Base-by-base conservation (phyloP, 2,329 filamentous ascomycete genomes). In the Lachnellula willkommii region DNA sequence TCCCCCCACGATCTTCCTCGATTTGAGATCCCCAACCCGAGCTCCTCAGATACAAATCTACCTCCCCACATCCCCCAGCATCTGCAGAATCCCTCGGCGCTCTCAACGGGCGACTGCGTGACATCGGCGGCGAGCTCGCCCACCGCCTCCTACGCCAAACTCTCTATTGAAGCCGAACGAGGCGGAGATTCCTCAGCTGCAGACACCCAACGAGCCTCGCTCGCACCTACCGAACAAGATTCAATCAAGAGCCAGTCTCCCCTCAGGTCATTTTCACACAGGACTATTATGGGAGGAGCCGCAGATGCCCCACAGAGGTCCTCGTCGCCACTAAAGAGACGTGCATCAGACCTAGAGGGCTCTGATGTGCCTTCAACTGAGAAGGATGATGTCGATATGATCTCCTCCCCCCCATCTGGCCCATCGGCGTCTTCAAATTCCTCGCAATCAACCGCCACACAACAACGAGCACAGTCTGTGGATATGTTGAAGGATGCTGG, bases 291-390 rank as follows among this genome's bases (percentile, higher is more conserved):
- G 79, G 80, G 80, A 60, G 82, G 79, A 61, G 79, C 81, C 70
- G 74, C 77, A 62, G 80, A 85, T 59, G 67, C 77, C 24, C 76
- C 79, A 56, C 79, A 84, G 46, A 78, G 83, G 63, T 83, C 83
- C 20, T 85, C 83, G 28, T 87, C 83, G 20, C 83, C 83, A 7
- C 70, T 86, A 55, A 87, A 87, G 71, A 77, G 83, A 66, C 77
- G 79, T 60, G 83, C 83, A 37, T 84, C 68, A 15, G 66, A 69
- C 47, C 50, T 70, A 28, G 69, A 70, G 47, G 57, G 57, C 14
- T 52, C 55, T 14, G 67, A 68, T 22, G 56, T 48, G 12, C 49
- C 56, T 9, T 58, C 64, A 24, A 64, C 55, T 37, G 62, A 64
- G 50, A 63, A 65, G 32, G 65, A 70, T 47, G 67, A 71, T 65